Evolutionary conservation across 1,284 basidiomycete species (phyloP), one percentile per base, ranked within the genome.

Genomic region (Macrocybe sp.): DNA sequence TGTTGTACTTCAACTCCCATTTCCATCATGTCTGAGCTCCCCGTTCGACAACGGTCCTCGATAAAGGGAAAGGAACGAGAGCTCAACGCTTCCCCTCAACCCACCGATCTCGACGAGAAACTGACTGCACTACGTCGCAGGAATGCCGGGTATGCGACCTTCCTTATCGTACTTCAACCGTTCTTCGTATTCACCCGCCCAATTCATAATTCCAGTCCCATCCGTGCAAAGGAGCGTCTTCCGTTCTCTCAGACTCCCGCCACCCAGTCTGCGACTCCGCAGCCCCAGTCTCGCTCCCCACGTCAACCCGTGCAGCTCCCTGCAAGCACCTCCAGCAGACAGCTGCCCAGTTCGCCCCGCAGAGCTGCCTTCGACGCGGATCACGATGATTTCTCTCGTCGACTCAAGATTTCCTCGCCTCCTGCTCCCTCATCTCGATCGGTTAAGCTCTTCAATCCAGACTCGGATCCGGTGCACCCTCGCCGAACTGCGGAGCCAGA

Each of bases 381-480:
- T 59, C 72, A 77, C 36, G 85, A 85, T 57, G 83, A 85, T 40
- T 88, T 88, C 59, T 81, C 78, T 30, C 77, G 85, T 16, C 73
- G 77, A 34, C 75, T 88, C 56, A 82, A 77, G 60, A 83, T 85
- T 32, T 82, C 84, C 2, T 68, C 73, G 1, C 74, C 80, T 43
- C 69, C 75, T n/a, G 58, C 66, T 10, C 66, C 71, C 39, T 66
- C 64, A 36, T 55, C 52, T 28, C 59, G 62, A 29, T 54, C 64
- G 4, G 55, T 64, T 37, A 85, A 81, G 55, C 74, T 90, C 0
- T 90, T 73, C 66, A 85, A 89, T 58, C 87, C 86, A 0, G 73
- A 85, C 51, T 68, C 78, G 0, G 85, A 88, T 59, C 75, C 79
- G n/a, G 72, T 83, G 22, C 78, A 81, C 1, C 70, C 78, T 58